Base-by-base conservation (phyloP, 441 rosid genomes). In the Erodium chrysanthum region DNA sequence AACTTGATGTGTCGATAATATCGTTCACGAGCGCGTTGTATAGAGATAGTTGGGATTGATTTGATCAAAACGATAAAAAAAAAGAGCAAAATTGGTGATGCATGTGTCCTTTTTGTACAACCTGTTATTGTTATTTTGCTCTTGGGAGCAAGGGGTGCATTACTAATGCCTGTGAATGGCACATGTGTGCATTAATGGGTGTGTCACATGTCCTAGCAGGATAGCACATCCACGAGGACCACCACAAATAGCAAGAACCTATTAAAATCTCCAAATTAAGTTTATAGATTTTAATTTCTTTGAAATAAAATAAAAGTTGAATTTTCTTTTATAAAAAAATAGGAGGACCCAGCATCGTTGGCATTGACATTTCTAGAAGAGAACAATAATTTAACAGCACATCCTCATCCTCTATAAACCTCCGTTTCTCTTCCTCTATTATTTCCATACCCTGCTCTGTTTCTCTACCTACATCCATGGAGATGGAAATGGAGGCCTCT, bases 271-370 rank as follows among this genome's bases (percentile, higher is more conserved):
- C 8, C 7, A 33, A 33, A n/a, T n/a, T n/a, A n/a, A n/a, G n/a
- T n/a, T n/a, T n/a, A n/a, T n/a, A n/a, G n/a, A n/a, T n/a, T n/a
- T n/a, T n/a, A n/a, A n/a, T n/a, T n/a, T n/a, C n/a, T n/a, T n/a
- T n/a, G n/a, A n/a, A n/a, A n/a, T n/a, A n/a, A n/a, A n/a, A 29
- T 29, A 33, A 33, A 33, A 33, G 37, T 33, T 33, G 37, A 33
- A 5, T 33, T 33, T 33, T 33, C 7, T 33, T 33, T 7, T 33
- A 50, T 31, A 21, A 3, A 58, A 73, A 71, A 33, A 11, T 7
- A 54, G 3, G 23, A 17, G 78, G 85, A 64, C 67, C 79, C 79
- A 40, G 75, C 86, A 78, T 77, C 74, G 76, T 78, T 79, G 86
- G 76, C 85, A 78, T 82, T 77, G 77, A 75, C 84, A 75, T 76